A percentile compares a stretch with the other conserved stretches of the same genome.
These are phyloP conservation scores for Elsinoe perseae DNA, from an alignment of 2,329 filamentous ascomycete species.

Conservation along the genomic window DNA sequence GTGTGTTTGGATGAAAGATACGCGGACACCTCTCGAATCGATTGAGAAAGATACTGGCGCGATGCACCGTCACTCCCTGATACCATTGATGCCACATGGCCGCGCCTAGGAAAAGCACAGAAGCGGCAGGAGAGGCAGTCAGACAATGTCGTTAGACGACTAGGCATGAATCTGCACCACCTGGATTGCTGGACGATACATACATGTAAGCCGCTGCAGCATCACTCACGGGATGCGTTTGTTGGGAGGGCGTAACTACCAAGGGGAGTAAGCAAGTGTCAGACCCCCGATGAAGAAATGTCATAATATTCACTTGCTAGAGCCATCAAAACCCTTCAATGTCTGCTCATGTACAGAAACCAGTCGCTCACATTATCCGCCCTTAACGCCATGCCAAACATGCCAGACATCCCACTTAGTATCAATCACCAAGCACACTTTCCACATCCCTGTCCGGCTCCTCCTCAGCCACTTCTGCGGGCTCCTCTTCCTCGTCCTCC, in stretches of 20 bases:
- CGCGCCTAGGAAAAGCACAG: too few species aligned
- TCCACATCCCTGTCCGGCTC: conserved; percentile 22
- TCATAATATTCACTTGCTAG: neutral
- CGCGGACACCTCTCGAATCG: neutral
- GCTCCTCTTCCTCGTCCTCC: conserved; percentile 6
- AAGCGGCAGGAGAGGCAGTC: too few species aligned
- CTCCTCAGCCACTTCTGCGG: conserved; percentile 24
- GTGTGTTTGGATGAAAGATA: conserved; percentile 61
- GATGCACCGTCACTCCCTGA: too few species aligned
- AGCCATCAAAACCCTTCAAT: neutral
- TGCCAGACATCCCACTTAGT: neutral
- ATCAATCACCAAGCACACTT: conserved; percentile 18
- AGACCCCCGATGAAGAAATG: too few species aligned
- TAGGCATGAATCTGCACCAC: too few species aligned
- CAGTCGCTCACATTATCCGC: neutral
- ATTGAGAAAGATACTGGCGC: too few species aligned
- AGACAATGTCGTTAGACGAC: too few species aligned
- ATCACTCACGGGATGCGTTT: too few species aligned
- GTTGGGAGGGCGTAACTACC: too few species aligned
- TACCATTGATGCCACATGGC: too few species aligned
- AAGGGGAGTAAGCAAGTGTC: neutral
- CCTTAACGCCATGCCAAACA: conserved; percentile 5
- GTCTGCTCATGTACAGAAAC: neutral
- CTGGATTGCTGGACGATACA: too few species aligned
- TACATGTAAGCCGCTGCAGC: too few species aligned